Evolutionary conservation across 73 alveolate species (phyloP).

Genomic region (Paramecium pentaurelia): DNA sequence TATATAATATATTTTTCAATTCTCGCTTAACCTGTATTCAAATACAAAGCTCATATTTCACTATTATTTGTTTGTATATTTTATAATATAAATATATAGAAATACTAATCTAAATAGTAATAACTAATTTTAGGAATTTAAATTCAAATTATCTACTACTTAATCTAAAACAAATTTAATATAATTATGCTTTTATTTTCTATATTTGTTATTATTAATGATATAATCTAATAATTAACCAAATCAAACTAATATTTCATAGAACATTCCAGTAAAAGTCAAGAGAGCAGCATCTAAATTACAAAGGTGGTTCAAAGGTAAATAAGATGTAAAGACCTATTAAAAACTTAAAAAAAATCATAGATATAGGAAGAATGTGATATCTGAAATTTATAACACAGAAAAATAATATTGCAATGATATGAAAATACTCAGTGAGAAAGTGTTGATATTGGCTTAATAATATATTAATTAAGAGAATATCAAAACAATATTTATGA

Average conservation of each 20-base stretch:
- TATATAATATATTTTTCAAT: not conserved
- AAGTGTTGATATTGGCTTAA: not conserved
- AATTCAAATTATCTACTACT: not conserved
- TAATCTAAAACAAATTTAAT: not conserved
- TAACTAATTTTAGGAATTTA: too few species aligned
- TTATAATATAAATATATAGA: too few species aligned
- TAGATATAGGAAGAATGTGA: slow-evolving; percentile 24
- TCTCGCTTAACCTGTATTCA: not conserved
- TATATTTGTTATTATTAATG: not conserved
- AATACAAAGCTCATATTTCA: not conserved
- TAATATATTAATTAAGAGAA: not conserved
- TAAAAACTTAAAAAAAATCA: not conserved
- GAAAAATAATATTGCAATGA: not conserved
- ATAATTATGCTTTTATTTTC: not conserved
- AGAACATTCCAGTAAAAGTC: not conserved
- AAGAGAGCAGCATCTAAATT: not conserved
- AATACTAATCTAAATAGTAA: not conserved
- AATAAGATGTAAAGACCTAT: not conserved
- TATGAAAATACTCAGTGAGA: not conserved
- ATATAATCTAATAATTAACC: not conserved
- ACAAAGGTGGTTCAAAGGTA: not conserved
- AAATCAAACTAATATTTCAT: not conserved
- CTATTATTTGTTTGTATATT: too few species aligned
- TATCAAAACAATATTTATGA: not conserved
- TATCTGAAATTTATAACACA: not conserved